These are phyloP conservation scores for Amphibolis antarctica DNA, from an alignment of 106 monocot species.

Conservation along the genomic window DNA sequence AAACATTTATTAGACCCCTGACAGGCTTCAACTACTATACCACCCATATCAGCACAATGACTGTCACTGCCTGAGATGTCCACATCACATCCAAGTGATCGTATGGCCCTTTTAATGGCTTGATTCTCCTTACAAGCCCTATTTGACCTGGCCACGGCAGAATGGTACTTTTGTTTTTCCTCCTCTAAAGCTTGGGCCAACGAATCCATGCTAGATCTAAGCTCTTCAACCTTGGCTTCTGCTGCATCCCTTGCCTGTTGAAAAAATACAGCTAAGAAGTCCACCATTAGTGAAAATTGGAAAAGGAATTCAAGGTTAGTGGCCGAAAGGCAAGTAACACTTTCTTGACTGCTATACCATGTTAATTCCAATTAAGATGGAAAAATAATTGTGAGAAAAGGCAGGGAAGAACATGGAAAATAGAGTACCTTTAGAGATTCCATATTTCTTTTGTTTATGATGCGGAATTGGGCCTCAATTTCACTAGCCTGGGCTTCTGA, in stretches of 20 bases:
- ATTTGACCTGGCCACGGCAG: conserved; percentile 37
- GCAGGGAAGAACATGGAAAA: neutral
- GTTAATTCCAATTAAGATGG: too few relatives aligned
- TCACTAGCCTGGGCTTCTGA: conserved; percentile 62
- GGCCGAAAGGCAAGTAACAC: too few relatives aligned
- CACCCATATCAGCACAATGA: conserved; percentile 8
- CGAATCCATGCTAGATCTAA: conserved; percentile 30
- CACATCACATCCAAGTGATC: conserved; percentile 81
- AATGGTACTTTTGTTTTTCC: conserved; percentile 34
- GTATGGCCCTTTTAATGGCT: conserved; percentile 69
- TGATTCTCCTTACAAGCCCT: conserved; percentile 44
- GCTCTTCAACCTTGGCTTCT: conserved; percentile 42
- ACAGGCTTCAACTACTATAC: conserved; percentile 9
- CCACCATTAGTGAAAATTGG: neutral
- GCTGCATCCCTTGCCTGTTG: conserved; percentile 61
- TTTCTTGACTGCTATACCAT: too few relatives aligned
- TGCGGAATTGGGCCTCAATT: conserved; percentile 51
- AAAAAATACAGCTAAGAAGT: neutral
- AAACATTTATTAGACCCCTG: conserved; percentile 9
- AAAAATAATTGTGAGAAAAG: neutral
- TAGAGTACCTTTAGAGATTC: conserved; percentile 47
- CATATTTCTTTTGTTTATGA: conserved; percentile 37
- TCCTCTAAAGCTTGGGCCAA: conserved; percentile 48
- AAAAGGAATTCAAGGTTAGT: neutral
- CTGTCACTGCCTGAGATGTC: conserved; percentile 39